Conservation (phyloP, 805 yeast genomes). For the Spathaspora boniae region DNA sequence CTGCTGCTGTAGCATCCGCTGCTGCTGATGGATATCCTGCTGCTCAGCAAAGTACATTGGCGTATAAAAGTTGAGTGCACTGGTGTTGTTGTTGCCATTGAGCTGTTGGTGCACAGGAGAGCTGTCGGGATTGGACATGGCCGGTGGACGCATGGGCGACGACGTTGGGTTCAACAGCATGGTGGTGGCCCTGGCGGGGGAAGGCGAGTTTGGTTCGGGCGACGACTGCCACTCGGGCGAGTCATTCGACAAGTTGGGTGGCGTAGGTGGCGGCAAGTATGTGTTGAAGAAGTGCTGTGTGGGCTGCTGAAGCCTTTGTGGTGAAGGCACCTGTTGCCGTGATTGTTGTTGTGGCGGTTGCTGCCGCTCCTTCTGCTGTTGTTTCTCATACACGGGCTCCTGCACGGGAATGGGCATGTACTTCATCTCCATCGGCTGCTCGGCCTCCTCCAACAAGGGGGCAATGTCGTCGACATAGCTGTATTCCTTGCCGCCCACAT, state of each 20-base stretch:
- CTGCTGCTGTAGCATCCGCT: too few relatives aligned
- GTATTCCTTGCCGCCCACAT: conserved; percentile 3
- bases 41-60: conserved; percentile 15
- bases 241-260: conserved; percentile 37
- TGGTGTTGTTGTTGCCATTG: too few relatives aligned
- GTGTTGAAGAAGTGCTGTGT: too few relatives aligned
- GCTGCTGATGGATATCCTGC: too few relatives aligned
- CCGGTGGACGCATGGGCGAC: too few relatives aligned
- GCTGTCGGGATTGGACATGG: too few relatives aligned
- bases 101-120: too few relatives aligned
- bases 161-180: background rate
- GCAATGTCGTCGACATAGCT: conserved; percentile 35
- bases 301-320: conserved; percentile 4
- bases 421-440: conserved; percentile 10
- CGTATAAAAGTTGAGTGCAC: conserved; percentile 30
- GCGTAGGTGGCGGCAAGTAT: conserved; percentile 13
- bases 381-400: conserved; percentile 21
- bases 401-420: conserved; percentile 42
- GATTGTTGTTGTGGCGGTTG: conserved; percentile 8
- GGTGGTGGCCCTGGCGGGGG: conserved; percentile 20
- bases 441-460: conserved; percentile 19
- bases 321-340: conserved; percentile 5
- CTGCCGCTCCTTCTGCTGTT: conserved; percentile 9
- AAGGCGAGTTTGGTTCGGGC: conserved; percentile 36
- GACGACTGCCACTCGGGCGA: conserved; percentile 38